A percentile compares a stretch with the other conserved stretches of the same genome.
Evolutionary conservation across 768 basidiomycete genomes (phyloP).

Genomic region (Nevesoporus exiguus): DNA sequence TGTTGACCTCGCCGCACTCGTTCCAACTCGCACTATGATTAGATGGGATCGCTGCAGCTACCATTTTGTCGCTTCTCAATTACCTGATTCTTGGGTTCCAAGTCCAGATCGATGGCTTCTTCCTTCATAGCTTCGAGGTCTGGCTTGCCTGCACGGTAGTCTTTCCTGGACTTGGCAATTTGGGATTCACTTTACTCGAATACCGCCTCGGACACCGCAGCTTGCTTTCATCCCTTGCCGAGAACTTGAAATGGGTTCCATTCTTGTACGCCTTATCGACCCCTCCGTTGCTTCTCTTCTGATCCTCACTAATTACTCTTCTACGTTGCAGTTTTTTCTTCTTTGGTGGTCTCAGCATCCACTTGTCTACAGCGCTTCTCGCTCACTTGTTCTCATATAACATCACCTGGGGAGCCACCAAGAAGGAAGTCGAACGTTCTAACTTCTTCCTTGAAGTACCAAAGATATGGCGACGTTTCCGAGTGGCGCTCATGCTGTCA

Average conservation of each 20-base stretch:
- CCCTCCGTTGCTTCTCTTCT: not conserved
- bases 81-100: constrained; percentile 74
- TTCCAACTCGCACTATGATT: not conserved
- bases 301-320: not conserved
- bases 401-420: constrained; percentile 56
- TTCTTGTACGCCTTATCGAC: constrained; percentile 32
- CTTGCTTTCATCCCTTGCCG: constrained; percentile 19
- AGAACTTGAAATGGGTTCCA: constrained; percentile 32
- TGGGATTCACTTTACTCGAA: constrained; percentile 73
- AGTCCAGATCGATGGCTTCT: constrained; percentile 67
- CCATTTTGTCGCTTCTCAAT: constrained; percentile 67
- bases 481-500: constrained; percentile 55
- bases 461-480: constrained; percentile 75
- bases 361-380: constrained; percentile 49
- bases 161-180: constrained; percentile 69
- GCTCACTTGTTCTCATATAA: constrained; percentile 60
- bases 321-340: constrained; percentile 40
- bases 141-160: constrained; percentile 76
- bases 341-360: constrained; percentile 54
- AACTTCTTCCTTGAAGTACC: constrained; percentile 93
- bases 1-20: not conserved
- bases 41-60: constrained; percentile 62
- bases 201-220: constrained; percentile 58
- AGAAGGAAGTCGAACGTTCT: constrained; percentile 85
- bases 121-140: constrained; percentile 77